Conservation (phyloP, 176 grass and related monocot genomes). For the Oryza rufipogon region DNA sequence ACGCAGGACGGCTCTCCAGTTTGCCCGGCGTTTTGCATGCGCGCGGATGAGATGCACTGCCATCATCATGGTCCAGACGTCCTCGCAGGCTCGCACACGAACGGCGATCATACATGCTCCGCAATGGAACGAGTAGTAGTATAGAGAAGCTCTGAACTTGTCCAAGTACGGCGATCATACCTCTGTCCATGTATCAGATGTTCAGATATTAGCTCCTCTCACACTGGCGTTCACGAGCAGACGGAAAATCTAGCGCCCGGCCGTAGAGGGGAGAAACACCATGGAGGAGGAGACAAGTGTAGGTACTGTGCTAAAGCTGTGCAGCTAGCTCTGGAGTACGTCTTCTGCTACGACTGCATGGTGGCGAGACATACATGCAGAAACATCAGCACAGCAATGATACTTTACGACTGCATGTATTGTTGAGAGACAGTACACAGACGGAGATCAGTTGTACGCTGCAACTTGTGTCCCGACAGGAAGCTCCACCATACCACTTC, state of each 20-base stretch:
- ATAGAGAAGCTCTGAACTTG: not conserved
- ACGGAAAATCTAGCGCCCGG: too few relatives aligned
- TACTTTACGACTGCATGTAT: not conserved
- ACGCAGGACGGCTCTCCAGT: not conserved
- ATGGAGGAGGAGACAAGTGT: not conserved
- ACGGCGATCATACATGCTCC: not conserved
- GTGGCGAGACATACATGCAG: not conserved
- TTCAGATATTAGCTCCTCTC: not conserved
- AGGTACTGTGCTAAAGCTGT: not conserved
- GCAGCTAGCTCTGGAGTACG: not conserved
- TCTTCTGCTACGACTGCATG: not conserved
- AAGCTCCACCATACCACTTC: not conserved
- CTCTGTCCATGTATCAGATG: not conserved
- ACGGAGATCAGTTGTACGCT: not conserved
- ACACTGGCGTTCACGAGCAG: not conserved
- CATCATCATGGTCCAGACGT: not conserved
- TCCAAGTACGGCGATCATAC: not conserved
- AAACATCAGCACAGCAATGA: not conserved
- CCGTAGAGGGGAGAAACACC: not conserved
- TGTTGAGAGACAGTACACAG: not conserved
- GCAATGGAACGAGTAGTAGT: slow-evolving; percentile 3
- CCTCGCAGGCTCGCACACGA: not conserved
- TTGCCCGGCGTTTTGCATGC: not conserved
- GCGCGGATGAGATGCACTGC: not conserved
- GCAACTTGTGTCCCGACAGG: not conserved